phyloP scores from a whole-genome alignment of 192 early-diverging fungal genomes.

The Coemansia nantahalensis region DNA sequence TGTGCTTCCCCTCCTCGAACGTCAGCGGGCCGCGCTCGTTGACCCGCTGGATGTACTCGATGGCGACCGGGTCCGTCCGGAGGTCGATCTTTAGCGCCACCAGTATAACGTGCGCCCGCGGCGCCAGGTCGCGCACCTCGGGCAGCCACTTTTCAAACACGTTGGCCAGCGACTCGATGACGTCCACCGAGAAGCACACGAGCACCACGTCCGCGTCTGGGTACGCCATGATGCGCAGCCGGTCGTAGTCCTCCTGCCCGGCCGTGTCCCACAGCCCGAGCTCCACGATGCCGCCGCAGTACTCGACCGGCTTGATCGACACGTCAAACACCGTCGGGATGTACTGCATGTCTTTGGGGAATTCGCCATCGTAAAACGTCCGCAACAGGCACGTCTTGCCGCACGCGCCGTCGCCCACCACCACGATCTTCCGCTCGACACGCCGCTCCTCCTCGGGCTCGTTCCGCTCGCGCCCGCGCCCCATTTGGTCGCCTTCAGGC shows the following conservation, averaged over 20 bases:
- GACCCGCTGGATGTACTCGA: constrained; percentile 55
- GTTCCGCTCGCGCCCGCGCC: no score
- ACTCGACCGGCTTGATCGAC: constrained; percentile 83
- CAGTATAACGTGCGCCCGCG: constrained; percentile 10
- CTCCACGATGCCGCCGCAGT: constrained; percentile 76
- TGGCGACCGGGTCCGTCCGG: constrained; percentile 24
- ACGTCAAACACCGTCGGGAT: constrained; percentile 95
- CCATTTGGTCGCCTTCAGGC: no score
- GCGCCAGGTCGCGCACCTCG: constrained; percentile 44
- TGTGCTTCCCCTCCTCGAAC: constrained; percentile 56
- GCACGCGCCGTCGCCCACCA: constrained; percentile 90
- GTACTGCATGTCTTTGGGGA: constrained; percentile 70
- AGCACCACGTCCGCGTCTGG: constrained; percentile 92
- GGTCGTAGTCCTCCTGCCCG: constrained; percentile 96
- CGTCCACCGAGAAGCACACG: constrained; percentile 89
- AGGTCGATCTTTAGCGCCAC: constrained; percentile 52
- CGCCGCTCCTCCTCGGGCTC: constrained; percentile 56
- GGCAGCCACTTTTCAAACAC: constrained; percentile 54
- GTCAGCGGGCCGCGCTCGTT: constrained; percentile 9
- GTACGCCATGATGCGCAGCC: constrained; percentile 87
- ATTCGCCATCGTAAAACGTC: constrained; percentile 77
- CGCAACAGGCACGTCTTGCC: constrained; percentile 90
- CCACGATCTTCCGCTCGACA: constrained; percentile 74
- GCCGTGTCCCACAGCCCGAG: constrained; percentile 97
- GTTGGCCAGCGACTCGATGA: constrained; percentile 78